These are phyloP conservation scores for Claviceps sorghi DNA, from an alignment of 2,329 filamentous ascomycete genomes.

Conservation along the genomic window DNA sequence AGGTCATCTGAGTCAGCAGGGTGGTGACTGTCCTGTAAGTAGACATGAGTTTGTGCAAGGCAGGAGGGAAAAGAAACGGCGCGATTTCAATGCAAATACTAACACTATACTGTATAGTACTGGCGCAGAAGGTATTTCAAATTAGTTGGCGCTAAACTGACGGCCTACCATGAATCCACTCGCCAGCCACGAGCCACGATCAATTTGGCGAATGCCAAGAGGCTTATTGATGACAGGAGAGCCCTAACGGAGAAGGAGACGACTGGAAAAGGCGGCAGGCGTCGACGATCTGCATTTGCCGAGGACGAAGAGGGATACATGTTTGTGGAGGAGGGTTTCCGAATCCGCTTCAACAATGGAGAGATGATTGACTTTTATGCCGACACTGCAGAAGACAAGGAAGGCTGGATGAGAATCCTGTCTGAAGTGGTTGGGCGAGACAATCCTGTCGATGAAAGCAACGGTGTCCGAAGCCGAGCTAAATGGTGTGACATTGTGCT, in stretches of 20 bases:
- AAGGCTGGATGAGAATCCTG: slow-evolving; percentile 86
- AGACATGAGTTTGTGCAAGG: not conserved
- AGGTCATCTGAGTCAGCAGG: slow-evolving; percentile 86
- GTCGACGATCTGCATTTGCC: slow-evolving; percentile 87
- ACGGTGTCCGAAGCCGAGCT: slow-evolving; percentile 29
- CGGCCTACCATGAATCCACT: slow-evolving; percentile 90
- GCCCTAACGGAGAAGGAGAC: slow-evolving; percentile 74
- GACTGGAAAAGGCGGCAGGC: slow-evolving; percentile 57
- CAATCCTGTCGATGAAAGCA: slow-evolving; percentile 29
- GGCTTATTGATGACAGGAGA: slow-evolving; percentile 83
- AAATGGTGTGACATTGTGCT: slow-evolving; percentile 57
- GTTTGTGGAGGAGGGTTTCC: slow-evolving; percentile 98
- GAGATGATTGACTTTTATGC: slow-evolving; percentile 98
- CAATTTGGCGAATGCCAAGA: slow-evolving; percentile 83
- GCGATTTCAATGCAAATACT: slow-evolving; percentile 12
- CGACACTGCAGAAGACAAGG: slow-evolving; percentile 74
- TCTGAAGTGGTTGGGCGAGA: slow-evolving; percentile 51
- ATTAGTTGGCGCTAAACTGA: slow-evolving; percentile 77
- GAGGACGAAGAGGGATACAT: slow-evolving; percentile 99
- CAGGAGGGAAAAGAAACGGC: not conserved
- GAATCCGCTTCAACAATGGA: slow-evolving; percentile 94
- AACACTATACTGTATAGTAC: slow-evolving; percentile 46
- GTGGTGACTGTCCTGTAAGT: slow-evolving; percentile 91
- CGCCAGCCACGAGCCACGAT: slow-evolving; percentile 93
- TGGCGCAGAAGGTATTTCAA: slow-evolving; percentile 98